Base-by-base conservation (phyloP, 495 filamentous ascomycete genomes). In the Annulohypoxylon stygium region DNA sequence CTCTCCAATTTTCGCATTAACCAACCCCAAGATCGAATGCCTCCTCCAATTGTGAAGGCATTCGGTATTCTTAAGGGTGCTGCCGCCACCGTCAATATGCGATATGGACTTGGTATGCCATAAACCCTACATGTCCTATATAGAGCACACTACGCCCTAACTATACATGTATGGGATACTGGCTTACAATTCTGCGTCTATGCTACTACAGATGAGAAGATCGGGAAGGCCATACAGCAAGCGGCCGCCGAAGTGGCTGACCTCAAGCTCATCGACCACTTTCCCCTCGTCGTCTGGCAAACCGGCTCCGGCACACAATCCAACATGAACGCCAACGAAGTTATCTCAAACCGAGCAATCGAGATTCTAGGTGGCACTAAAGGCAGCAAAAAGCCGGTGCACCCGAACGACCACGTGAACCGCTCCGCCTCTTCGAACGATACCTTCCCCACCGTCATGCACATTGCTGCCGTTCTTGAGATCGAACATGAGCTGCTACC, bases 301-400 rank as follows among this genome's bases (percentile, higher is more conserved):
- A 99, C 96, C 41, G 96, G 96, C 65, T 98, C 97, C 16, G 96
- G 96, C 76, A 99, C 96, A 26, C 96, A 99, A 85, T 97, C 94
- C 79, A 99, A 99, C 89, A 99, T 99, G 96, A 99, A 99, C 87
- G 95, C 96, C 80, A 99, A 99, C 84, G 96, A 99, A 84, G 96
- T 99, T 81, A 99, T 99, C 84, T 97, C 95, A 67, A 99, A 99
- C 88, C 93, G 96, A 67, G 96, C 96, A 47, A 99, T 99, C 81
- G 97, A 99, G 86, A 96, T 99, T 66, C 87, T 99, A 14, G 96
- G 96, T 66, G 96, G 96, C 72, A 89, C 86, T 71, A 97, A 94
- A 91, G 96, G 96, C 63, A 89, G 86, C 83, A 99, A 99, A 90
- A 97, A 96, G 86, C 96, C 96, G 33, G 96, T 99, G 43, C 96